Percentiles rank a stretch among this genome's conserved stretches.
These are phyloP conservation scores for Gossypium raimondii DNA, from an alignment of 345 rosid species.

Conservation along the genomic window DNA sequence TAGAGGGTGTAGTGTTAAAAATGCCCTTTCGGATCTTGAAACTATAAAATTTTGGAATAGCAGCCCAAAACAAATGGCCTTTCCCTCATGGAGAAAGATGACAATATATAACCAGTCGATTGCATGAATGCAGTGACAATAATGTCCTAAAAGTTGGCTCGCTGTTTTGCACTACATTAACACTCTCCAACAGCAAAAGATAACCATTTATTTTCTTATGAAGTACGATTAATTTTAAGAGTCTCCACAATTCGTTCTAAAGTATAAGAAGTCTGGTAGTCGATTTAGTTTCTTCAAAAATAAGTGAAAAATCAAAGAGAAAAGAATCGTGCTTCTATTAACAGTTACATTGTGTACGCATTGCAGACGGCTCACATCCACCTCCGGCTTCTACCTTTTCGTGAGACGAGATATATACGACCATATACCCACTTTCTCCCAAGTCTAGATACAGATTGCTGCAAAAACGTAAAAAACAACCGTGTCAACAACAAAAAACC, in stretches of 20 bases:
- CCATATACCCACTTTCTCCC: slow-evolving; percentile 90
- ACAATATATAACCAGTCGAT: not conserved
- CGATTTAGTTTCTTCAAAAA: not conserved
- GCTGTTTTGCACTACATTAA: not conserved
- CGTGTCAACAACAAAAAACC: not conserved
- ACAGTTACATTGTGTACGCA: not conserved
- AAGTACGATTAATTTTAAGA: not conserved
- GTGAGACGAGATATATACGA: slow-evolving; percentile 74
- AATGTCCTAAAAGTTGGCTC: not conserved
- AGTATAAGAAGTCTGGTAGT: not conserved
- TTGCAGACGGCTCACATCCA: slow-evolving; percentile 22
- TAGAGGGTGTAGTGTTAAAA: not conserved
- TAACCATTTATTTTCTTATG: not conserved
- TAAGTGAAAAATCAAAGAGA: not conserved
- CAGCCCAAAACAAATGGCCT: too few species aligned
- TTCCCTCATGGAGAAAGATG: not conserved
- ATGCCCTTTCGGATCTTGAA: not conserved
- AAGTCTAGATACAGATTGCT: slow-evolving; percentile 51
- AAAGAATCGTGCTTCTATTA: slow-evolving; percentile 31
- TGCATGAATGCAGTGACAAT: not conserved
- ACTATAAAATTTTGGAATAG: too few species aligned
- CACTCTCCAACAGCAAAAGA: not conserved
- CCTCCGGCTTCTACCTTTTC: slow-evolving; percentile 47
- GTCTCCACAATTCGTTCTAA: slow-evolving; percentile 3
- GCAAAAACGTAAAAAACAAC: slow-evolving; percentile 23